These are phyloP conservation scores for Rhododendron molle DNA, from an alignment of 148 eudicot species.

Conservation along the genomic window DNA sequence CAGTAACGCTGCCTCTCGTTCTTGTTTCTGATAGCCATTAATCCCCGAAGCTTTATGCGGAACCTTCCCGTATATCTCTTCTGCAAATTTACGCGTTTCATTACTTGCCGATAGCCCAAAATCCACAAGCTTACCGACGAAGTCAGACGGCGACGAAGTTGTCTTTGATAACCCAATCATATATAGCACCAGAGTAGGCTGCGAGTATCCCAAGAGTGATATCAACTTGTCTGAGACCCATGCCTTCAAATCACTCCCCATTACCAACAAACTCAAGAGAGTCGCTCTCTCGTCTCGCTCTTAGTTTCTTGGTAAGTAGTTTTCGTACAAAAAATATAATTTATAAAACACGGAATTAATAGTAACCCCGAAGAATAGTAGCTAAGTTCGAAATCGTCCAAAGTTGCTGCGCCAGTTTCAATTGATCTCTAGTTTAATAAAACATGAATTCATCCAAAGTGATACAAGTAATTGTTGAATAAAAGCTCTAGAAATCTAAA, in stretches of 20 bases:
- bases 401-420: too few relatives aligned
- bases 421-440: too few relatives aligned
- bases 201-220: slow-evolving; percentile 69
- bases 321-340: too few relatives aligned
- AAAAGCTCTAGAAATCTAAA: too few relatives aligned
- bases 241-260: slow-evolving; percentile 73
- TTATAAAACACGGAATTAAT: too few relatives aligned
- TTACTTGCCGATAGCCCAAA: slow-evolving; percentile 48
- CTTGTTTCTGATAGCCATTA: slow-evolving; percentile 73
- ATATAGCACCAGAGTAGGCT: slow-evolving; percentile 63
- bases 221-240: slow-evolving; percentile 93
- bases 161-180: slow-evolving; percentile 59
- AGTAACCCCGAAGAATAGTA: too few relatives aligned
- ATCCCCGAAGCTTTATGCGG: slow-evolving; percentile 60
- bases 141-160: slow-evolving; percentile 67
- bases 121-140: slow-evolving; percentile 50
- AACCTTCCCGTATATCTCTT: slow-evolving; percentile 58
- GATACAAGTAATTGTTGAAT: too few relatives aligned
- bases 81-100: slow-evolving; percentile 57
- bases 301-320: too few relatives aligned
- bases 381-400: too few relatives aligned
- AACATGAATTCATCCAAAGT: too few relatives aligned
- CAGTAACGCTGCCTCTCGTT: slow-evolving; percentile 74
- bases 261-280: slow-evolving; percentile 5
- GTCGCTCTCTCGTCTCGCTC: too few relatives aligned